Percentiles rank a stretch among this genome's conserved stretches.
Evolutionary conservation across 176 grass and related monocot species (phyloP).

Genomic region (Dactylis glomerata): DNA sequence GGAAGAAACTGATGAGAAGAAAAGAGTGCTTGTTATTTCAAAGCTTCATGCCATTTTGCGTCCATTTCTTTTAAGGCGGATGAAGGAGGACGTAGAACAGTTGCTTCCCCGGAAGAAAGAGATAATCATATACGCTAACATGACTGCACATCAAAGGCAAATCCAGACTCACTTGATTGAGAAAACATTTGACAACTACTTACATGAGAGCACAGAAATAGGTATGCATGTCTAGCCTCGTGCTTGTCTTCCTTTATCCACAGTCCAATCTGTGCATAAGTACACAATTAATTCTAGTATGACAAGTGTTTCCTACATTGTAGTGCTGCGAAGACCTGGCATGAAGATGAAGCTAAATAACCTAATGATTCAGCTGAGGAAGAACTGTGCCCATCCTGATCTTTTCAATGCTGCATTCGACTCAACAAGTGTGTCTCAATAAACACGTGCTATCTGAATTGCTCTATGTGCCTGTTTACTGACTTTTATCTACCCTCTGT

Average conservation of each 20-base stretch:
- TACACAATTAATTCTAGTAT: constrained; percentile 5
- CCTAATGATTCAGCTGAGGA: constrained; percentile 77
- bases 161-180: constrained; percentile 83
- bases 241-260: constrained; percentile 4
- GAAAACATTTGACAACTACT: constrained; percentile 71
- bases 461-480: neutral
- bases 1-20: constrained; percentile 84
- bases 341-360: constrained; percentile 80
- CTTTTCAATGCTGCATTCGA: constrained; percentile 70
- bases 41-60: constrained; percentile 93
- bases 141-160: constrained; percentile 82
- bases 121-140: constrained; percentile 95
- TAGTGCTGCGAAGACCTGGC: constrained; percentile 56
- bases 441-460: constrained; percentile 1
- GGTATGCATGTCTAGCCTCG: constrained; percentile 25
- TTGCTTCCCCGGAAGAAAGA: constrained; percentile 94
- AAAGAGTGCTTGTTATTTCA: constrained; percentile 73
- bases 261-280: neutral
- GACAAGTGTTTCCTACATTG: constrained; percentile 11
- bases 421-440: constrained; percentile 40
- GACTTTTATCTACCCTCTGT: neutral
- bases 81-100: constrained; percentile 94
- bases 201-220: constrained; percentile 58
- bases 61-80: constrained; percentile 87
- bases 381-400: constrained; percentile 91